A percentile compares a stretch with the other conserved stretches of the same genome.
phyloP scores from a whole-genome alignment of 1,139 yeast species.

The Kluyveromyces sp. region DNA sequence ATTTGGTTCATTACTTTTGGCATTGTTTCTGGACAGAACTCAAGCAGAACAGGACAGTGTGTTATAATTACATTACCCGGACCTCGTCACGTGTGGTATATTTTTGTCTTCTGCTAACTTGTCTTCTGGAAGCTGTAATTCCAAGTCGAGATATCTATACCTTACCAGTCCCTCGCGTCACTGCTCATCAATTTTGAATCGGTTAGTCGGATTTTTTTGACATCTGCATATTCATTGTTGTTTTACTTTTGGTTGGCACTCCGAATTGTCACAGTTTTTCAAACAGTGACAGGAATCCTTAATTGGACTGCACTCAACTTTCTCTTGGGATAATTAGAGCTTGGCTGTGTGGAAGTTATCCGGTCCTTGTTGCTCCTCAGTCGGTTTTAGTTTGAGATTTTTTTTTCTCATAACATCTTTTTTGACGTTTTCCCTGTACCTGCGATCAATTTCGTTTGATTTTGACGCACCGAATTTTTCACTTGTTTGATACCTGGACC shows the following conservation, averaged over 20 bases:
- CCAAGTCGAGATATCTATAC: background rate
- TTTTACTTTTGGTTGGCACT: background rate
- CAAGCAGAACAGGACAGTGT: background rate
- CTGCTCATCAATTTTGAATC: background rate
- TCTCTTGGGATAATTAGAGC: background rate
- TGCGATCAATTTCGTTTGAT: no score
- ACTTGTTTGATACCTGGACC: background rate
- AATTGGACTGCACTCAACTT: background rate
- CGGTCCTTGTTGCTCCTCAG: no score
- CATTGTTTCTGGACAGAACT: background rate
- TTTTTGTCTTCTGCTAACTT: background rate
- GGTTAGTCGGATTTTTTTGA: background rate
- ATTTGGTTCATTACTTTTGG: background rate
- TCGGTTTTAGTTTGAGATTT: no score
- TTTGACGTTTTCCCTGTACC: no score
- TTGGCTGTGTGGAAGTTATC: no score
- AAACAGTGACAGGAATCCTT: background rate
- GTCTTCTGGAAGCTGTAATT: background rate
- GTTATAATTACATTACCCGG: conserved; percentile 1
- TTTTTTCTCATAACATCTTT: no score
- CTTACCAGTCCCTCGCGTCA: background rate
- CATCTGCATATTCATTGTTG: background rate
- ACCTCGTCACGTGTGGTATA: conserved; percentile 3
- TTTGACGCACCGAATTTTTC: background rate
- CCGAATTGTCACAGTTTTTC: background rate